Base-by-base conservation (phyloP, 768 basidiomycete species). In the Podaxis sp. region DNA sequence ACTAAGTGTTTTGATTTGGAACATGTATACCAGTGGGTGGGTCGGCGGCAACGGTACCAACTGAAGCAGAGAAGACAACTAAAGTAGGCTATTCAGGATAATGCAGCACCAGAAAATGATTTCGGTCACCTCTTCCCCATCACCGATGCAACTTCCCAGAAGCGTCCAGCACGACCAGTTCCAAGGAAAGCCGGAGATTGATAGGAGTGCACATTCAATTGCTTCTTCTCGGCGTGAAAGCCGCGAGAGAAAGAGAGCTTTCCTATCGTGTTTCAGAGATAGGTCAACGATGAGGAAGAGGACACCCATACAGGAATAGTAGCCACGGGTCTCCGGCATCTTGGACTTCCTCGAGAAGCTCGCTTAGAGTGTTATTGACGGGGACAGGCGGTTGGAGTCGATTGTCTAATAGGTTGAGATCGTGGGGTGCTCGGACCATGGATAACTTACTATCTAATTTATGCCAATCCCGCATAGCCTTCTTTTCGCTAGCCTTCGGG, bases 161-260 rank as follows among this genome's bases (percentile, higher is more conserved):
- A 94, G 81, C 7, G 84, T 77, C 95, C 95, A 99, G n/a, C 87
- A 79, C 28, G 91, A 90, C 95, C 96, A 99, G 71, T 98, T 98
- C 88, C 93, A 98, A 12, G 91, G 89, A 69, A 88, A 93, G 4
- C 82, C 81, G 40, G 82, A 80, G 48, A 96, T 87, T 12, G 94
- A 95, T 37, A 86, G 75, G 17, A 97, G 78, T 13, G 86, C 84
- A 66, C 80, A 83, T 71, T 96, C 94, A 12, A 96, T 90, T 1
- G 96, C 94, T 70, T 94, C 91, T 64, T 93, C 88, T 26, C 94
- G 84, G 64, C 91, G 82, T 52, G 86, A 86, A 54, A 96, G 77
- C 12, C 93, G 87, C 50, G 86, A 87, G 58, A 96, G 84, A 65
- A 97, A 87, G 3, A 98, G 75, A 0, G 90, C 91, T 72, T 93